Conservation (phyloP, 208 protist genomes). For the Vickermania spadyakhi region DNA sequence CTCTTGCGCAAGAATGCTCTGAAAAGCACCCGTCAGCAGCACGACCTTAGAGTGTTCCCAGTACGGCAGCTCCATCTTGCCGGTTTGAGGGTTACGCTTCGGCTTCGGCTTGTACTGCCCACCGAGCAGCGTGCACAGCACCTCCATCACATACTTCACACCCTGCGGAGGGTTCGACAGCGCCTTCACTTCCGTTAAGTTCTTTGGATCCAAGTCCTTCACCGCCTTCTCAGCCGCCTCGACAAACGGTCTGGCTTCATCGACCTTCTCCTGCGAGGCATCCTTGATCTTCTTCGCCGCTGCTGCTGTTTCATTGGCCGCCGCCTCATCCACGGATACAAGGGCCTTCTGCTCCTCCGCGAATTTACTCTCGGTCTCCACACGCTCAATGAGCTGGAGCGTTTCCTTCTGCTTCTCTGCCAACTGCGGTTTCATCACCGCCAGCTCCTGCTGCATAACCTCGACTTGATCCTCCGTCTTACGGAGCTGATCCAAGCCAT, state of each 20-base stretch:
- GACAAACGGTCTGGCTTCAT: constrained; percentile 92
- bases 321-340: constrained; percentile 86
- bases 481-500: constrained; percentile 79
- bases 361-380: constrained; percentile 81
- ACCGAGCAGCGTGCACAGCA: constrained; percentile 85
- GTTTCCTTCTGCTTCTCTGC: constrained; percentile 87
- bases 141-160: constrained; percentile 94
- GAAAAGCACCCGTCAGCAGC: constrained; percentile 82
- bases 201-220: constrained; percentile 89
- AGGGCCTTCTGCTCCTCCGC: constrained; percentile 80
- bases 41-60: constrained; percentile 90
- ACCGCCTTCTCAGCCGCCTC: constrained; percentile 91
- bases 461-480: constrained; percentile 94
- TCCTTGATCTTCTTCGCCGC: constrained; percentile 91
- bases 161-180: constrained; percentile 92
- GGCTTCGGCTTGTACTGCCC: constrained; percentile 82
- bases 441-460: constrained; percentile 90
- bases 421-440: constrained; percentile 87
- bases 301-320: constrained; percentile 84
- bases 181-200: constrained; percentile 92
- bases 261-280: constrained; percentile 93
- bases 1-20: constrained; percentile 75
- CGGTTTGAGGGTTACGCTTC: constrained; percentile 68
- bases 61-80: constrained; percentile 85
- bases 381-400: constrained; percentile 70